Evolutionary conservation across 2,329 filamentous ascomycete genomes (phyloP).

Genomic region (Epichloe amarillans): DNA sequence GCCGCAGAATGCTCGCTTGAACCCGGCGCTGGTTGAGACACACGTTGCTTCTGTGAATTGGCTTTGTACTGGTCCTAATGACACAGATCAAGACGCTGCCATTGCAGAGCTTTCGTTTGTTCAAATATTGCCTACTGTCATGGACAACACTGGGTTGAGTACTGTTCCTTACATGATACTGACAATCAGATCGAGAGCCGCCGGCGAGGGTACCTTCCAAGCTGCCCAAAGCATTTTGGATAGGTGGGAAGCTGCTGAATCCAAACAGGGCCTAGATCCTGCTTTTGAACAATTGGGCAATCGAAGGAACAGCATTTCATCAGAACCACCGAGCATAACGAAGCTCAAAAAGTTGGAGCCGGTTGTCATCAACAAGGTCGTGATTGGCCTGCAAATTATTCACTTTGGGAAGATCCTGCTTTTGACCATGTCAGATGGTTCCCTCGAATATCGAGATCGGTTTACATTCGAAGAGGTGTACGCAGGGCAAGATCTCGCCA

Average conservation of each 20-base stretch:
- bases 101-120: conserved; percentile 59
- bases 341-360: conserved; percentile 53
- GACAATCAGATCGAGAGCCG: conserved; percentile 53
- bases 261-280: conserved; percentile 52
- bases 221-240: conserved; percentile 63
- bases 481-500: conserved; percentile 48
- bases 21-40: conserved; percentile 39
- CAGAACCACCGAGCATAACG: conserved; percentile 19
- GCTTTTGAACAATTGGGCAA: conserved; percentile 63
- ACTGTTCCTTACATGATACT: conserved; percentile 50
- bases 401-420: conserved; percentile 61
- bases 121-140: conserved; percentile 54
- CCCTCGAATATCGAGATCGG: conserved; percentile 67
- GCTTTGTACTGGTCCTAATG: conserved; percentile 34
- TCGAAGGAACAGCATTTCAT: conserved; percentile 41
- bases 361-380: conserved; percentile 54
- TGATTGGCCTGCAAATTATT: conserved; percentile 54
- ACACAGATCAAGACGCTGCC: conserved; percentile 32
- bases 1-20: conserved; percentile 32
- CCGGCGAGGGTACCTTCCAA: conserved; percentile 42
- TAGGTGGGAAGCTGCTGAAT: conserved; percentile 68
- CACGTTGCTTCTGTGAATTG: conserved; percentile 45
- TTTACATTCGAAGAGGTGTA: conserved; percentile 57
- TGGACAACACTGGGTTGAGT: conserved; percentile 45
- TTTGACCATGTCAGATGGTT: conserved; percentile 67